These are phyloP conservation scores for Dothideomycetes sp. DNA, from an alignment of 2,329 filamentous ascomycete species.

Conservation along the genomic window DNA sequence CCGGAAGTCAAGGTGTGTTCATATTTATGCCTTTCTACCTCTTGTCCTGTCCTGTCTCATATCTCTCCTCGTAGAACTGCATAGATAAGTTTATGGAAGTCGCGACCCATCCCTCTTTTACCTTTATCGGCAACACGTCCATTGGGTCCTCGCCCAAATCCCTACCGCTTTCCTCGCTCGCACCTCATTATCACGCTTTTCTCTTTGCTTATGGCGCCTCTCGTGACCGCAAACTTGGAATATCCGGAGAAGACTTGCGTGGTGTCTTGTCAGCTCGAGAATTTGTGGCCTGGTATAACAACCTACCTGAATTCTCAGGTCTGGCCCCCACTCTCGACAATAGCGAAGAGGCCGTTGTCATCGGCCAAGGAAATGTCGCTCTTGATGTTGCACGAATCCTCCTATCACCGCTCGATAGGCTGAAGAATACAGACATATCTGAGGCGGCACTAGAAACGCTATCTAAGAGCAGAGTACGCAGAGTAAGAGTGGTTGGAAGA, in stretches of 20 bases:
- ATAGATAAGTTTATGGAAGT: constrained; percentile 89
- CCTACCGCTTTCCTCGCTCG: constrained; percentile 59
- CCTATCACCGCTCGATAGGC: constrained; percentile 61
- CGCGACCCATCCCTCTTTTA: constrained; percentile 71
- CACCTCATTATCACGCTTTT: constrained; percentile 82
- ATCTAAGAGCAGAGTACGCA: constrained; percentile 61
- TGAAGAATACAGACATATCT: constrained; percentile 81
- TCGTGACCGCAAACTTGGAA: constrained; percentile 66
- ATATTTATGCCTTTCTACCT: neutral
- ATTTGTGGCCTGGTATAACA: constrained; percentile 98
- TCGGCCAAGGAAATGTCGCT: constrained; percentile 94
- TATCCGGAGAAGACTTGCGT: constrained; percentile 68
- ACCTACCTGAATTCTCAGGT: constrained; percentile 69
- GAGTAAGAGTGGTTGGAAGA: constrained; percentile 79
- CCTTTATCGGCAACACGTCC: constrained; percentile 81
- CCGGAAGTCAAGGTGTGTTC: constrained; percentile 81
- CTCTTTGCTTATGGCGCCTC: constrained; percentile 89
- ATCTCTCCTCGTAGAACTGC: constrained; percentile 61
- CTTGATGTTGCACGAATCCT: constrained; percentile 87
- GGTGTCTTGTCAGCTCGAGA: constrained; percentile 82
- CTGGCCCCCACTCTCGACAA: constrained; percentile 63
- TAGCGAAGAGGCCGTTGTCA: constrained; percentile 74
- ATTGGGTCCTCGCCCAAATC: constrained; percentile 49
- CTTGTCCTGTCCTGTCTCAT: neutral
- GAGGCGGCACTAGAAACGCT: constrained; percentile 70